Conservation (phyloP, 257 asterid genomes). For the Capsicum rhomboideum region DNA sequence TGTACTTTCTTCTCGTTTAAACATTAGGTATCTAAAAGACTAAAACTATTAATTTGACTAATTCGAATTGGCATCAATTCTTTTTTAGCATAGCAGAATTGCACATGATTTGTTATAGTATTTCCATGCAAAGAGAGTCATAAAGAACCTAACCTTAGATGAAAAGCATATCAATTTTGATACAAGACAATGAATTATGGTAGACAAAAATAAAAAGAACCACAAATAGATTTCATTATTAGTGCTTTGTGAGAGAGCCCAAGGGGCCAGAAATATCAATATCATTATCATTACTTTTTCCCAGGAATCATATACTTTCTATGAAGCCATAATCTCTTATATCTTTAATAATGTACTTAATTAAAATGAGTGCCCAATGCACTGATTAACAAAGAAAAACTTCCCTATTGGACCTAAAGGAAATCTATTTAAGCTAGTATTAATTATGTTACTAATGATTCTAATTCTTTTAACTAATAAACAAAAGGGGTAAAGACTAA, state of each 20-base stretch:
- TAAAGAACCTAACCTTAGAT: neutral
- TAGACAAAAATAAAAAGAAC: constrained; percentile 25
- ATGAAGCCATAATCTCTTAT: constrained; percentile 10
- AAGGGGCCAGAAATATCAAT: constrained; percentile 16
- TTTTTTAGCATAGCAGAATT: neutral
- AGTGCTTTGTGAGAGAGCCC: constrained; percentile 17
- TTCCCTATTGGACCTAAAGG: constrained; percentile 7
- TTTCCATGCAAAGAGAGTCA: neutral
- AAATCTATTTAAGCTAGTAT: constrained; percentile 10
- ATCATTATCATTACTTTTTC: constrained; percentile 22
- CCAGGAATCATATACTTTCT: constrained; percentile 4
- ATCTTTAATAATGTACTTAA: constrained; percentile 9
- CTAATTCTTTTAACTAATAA: neutral
- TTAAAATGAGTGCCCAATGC: constrained; percentile 16
- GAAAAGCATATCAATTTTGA: constrained; percentile 18
- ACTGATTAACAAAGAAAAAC: constrained; percentile 30
- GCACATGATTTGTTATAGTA: neutral
- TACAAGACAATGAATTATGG: constrained; percentile 26
- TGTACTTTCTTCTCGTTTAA: neutral
- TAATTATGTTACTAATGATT: constrained; percentile 31
- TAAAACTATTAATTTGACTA: neutral
- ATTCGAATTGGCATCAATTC: neutral
- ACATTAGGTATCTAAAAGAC: neutral
- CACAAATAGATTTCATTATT: constrained; percentile 15
- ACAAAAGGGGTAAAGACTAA: neutral